phyloP scores from a whole-genome alignment of 192 early-diverging fungal species.

The Podila epicladia region DNA sequence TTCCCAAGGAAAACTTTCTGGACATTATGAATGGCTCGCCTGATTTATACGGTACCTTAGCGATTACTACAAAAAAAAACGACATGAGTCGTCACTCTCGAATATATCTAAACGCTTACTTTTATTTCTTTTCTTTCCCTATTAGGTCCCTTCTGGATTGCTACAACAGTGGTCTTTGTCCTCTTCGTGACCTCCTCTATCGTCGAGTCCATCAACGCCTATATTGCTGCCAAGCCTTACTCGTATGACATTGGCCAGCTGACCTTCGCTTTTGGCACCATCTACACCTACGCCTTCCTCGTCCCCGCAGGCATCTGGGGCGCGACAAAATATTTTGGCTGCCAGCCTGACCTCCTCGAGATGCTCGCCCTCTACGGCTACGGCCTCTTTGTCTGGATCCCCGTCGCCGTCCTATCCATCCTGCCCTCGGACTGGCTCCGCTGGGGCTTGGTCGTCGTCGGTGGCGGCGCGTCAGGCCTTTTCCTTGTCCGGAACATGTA shows the following conservation, averaged over 20 bases:
- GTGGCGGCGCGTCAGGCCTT: conserved; percentile 75
- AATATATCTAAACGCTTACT: too few relatives aligned
- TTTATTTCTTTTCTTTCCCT: background rate
- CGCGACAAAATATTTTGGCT: conserved; percentile 85
- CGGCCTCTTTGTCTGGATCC: conserved; percentile 91
- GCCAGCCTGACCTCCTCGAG: conserved; percentile 83
- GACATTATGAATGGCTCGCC: conserved; percentile 88
- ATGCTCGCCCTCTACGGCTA: conserved; percentile 92
- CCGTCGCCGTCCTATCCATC: conserved; percentile 85
- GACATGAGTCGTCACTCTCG: too few relatives aligned
- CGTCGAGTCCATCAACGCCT: conserved; percentile 82
- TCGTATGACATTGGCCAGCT: conserved; percentile 85
- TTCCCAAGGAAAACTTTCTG: conserved; percentile 81
- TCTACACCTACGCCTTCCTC: conserved; percentile 85
- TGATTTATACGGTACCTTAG: conserved; percentile 97
- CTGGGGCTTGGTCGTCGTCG: conserved; percentile 82
- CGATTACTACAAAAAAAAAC: too few relatives aligned
- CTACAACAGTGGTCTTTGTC: conserved; percentile 93
- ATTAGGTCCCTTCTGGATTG: conserved; percentile 95
- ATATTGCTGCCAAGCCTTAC: conserved; percentile 60
- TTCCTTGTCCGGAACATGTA: conserved; percentile 70
- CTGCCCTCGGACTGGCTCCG: conserved; percentile 81
- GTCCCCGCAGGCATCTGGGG: conserved; percentile 82
- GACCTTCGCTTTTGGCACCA: conserved; percentile 79
- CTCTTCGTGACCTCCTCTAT: conserved; percentile 94